Conservation (phyloP, 306 rosid species). For the Ceratonia siliqua region DNA sequence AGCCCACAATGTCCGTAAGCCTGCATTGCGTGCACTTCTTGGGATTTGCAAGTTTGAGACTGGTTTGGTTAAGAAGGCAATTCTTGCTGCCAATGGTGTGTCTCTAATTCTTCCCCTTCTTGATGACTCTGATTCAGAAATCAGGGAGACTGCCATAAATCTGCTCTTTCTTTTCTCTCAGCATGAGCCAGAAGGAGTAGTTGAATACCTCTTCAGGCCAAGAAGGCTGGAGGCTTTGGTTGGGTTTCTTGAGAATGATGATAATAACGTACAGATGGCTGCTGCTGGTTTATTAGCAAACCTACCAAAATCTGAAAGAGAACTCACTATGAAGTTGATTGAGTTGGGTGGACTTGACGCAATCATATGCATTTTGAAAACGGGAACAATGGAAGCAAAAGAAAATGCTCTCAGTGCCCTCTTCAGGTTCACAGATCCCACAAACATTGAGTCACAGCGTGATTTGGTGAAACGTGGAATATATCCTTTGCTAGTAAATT, state of each 20-base stretch:
- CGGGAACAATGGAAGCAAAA: constrained; percentile 70
- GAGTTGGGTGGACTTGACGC: constrained; percentile 73
- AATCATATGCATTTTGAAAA: constrained; percentile 59
- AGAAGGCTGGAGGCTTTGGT: constrained; percentile 87
- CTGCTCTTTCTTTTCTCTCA: constrained; percentile 81
- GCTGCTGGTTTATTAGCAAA: constrained; percentile 85
- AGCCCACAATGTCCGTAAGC: constrained; percentile 55
- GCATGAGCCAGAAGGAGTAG: constrained; percentile 78
- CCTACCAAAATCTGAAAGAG: constrained; percentile 71
- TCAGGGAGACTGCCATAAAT: constrained; percentile 63
- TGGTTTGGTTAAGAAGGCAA: constrained; percentile 66
- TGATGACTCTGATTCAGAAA: constrained; percentile 71
- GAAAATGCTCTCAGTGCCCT: constrained; percentile 89
- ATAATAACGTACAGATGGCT: constrained; percentile 73
- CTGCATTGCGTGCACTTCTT: constrained; percentile 65
- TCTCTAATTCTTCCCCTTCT: constrained; percentile 72
- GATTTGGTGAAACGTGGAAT: constrained; percentile 64
- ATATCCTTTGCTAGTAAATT: constrained; percentile 69
- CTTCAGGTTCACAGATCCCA: constrained; percentile 87
- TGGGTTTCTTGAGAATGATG: constrained; percentile 70
- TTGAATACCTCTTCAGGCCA: constrained; percentile 81
- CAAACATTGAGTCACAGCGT: constrained; percentile 58
- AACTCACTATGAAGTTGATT: constrained; percentile 59
- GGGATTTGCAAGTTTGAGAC: constrained; percentile 79
- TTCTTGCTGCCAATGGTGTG: constrained; percentile 67